A percentile compares a stretch with the other conserved stretches of the same genome.
Evolutionary conservation across 176 grass and related monocot genomes (phyloP).

Genomic region (Dactylis glomerata): DNA sequence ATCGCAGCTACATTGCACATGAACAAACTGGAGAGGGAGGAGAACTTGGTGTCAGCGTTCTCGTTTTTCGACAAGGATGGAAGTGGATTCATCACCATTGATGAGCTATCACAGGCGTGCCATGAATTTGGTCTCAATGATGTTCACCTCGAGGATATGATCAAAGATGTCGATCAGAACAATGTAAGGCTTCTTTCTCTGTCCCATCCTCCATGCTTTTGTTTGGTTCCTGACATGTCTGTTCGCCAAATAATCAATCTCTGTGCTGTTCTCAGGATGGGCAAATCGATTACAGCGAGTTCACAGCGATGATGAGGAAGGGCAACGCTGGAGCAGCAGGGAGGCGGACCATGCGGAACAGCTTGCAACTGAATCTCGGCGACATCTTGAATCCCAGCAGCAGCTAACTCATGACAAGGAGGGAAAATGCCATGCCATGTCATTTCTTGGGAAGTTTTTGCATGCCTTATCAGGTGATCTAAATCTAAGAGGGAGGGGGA

Average conservation of each 20-base stretch:
- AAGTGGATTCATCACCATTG: slow-evolving; percentile 93
- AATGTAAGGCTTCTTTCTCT: slow-evolving; percentile 51
- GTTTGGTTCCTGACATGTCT: background rate
- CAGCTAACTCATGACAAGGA: slow-evolving; percentile 23
- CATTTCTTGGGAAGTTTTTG: slow-evolving; percentile 31
- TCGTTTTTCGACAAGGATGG: slow-evolving; percentile 94
- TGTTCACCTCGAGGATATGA: slow-evolving; percentile 94
- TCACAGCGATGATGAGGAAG: slow-evolving; percentile 90
- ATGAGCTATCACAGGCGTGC: slow-evolving; percentile 91
- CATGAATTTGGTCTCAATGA: slow-evolving; percentile 76
- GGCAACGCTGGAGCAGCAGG: slow-evolving; percentile 63
- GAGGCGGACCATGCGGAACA: slow-evolving; percentile 76
- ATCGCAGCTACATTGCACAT: slow-evolving; percentile 91
- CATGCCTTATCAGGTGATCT: background rate
- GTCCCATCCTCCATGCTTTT: background rate
- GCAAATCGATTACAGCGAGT: slow-evolving; percentile 96
- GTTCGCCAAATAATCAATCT: background rate
- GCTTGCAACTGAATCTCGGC: slow-evolving; percentile 60
- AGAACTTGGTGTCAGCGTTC: slow-evolving; percentile 86
- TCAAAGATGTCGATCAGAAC: slow-evolving; percentile 84
- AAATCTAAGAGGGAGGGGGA: background rate
- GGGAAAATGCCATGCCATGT: background rate
- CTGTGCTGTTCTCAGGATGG: slow-evolving; percentile 62
- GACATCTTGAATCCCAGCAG: slow-evolving; percentile 62
- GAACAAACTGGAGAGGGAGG: slow-evolving; percentile 95